phyloP scores from a whole-genome alignment of 1,139 yeast species.

The Candida sojae region DNA sequence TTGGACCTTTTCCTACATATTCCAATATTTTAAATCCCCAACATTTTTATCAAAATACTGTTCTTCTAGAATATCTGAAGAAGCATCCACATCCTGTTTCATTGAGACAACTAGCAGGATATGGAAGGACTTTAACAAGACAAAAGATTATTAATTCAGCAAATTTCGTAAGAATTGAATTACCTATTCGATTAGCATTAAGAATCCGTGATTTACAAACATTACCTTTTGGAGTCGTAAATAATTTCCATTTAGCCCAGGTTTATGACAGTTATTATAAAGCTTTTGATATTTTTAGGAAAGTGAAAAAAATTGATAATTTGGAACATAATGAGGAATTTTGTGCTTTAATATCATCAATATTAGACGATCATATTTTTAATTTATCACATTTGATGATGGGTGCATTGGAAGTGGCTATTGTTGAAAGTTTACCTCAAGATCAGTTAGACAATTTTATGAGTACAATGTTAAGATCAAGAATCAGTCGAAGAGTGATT shows the following conservation, averaged over 20 bases:
- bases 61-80: conserved; percentile 63
- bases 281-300: conserved; percentile 83
- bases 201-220: conserved; percentile 77
- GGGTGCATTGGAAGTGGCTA: conserved; percentile 87
- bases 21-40: conserved; percentile 54
- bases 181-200: conserved; percentile 82
- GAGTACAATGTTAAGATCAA: conserved; percentile 75
- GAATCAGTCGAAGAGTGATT: conserved; percentile 86
- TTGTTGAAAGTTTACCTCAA: conserved; percentile 62
- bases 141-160: conserved; percentile 82
- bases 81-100: conserved; percentile 87
- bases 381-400: conserved; percentile 86
- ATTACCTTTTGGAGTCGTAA: conserved; percentile 80
- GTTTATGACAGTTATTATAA: conserved; percentile 88
- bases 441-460: conserved; percentile 68
- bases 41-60: conserved; percentile 86
- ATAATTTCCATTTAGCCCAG: conserved; percentile 81
- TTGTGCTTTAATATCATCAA: conserved; percentile 59
- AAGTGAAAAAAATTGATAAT: conserved; percentile 63
- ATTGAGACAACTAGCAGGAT: conserved; percentile 82
- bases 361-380: conserved; percentile 75
- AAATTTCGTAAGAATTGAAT: conserved; percentile 81
- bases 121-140: conserved; percentile 77
- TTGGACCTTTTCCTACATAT: conserved; percentile 48
- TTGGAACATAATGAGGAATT: conserved; percentile 75